phyloP scores from a whole-genome alignment of 2,329 filamentous ascomycete species.

The Mariannaea elegans region DNA sequence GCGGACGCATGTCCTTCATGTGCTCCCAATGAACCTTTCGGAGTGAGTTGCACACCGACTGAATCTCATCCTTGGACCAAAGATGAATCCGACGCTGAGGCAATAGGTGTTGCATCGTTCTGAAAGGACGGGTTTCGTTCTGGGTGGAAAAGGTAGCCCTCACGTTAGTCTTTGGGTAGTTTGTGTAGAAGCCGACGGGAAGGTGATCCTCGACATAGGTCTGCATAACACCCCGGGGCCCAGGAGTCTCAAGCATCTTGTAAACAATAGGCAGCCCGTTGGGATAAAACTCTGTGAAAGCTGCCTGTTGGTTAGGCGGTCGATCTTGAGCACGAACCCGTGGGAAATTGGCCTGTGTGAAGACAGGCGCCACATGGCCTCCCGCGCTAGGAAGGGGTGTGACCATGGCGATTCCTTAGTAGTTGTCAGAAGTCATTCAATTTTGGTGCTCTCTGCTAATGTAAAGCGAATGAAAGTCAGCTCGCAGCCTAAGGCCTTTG shows the following conservation, averaged over 20 bases:
- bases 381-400: slow-evolving; percentile 9
- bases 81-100: slow-evolving; percentile 43
- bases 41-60: slow-evolving; percentile 49
- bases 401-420: slow-evolving; percentile 28
- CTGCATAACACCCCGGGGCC: slow-evolving; percentile 35
- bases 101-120: slow-evolving; percentile 40
- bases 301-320: slow-evolving; percentile 34
- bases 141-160: slow-evolving; percentile 52
- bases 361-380: slow-evolving; percentile 25
- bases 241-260: slow-evolving; percentile 42
- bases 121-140: slow-evolving; percentile 42
- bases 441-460: too few species aligned
- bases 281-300: slow-evolving; percentile 47
- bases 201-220: slow-evolving; percentile 49
- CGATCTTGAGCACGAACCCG: slow-evolving; percentile 36
- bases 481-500: too few species aligned
- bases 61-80: slow-evolving; percentile 52
- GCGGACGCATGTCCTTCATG: slow-evolving; percentile 46
- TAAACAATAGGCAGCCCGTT: slow-evolving; percentile 47
- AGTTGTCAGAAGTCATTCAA: slow-evolving; percentile 16
- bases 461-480: too few species aligned
- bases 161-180: slow-evolving; percentile 39
- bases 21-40: slow-evolving; percentile 47
- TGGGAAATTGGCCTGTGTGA: slow-evolving; percentile 25
- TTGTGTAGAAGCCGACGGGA: slow-evolving; percentile 49